Percentiles rank a stretch among this genome's conserved stretches.
Conservation (phyloP, 441 rosid species). For the Raphanus hybrid region DNA sequence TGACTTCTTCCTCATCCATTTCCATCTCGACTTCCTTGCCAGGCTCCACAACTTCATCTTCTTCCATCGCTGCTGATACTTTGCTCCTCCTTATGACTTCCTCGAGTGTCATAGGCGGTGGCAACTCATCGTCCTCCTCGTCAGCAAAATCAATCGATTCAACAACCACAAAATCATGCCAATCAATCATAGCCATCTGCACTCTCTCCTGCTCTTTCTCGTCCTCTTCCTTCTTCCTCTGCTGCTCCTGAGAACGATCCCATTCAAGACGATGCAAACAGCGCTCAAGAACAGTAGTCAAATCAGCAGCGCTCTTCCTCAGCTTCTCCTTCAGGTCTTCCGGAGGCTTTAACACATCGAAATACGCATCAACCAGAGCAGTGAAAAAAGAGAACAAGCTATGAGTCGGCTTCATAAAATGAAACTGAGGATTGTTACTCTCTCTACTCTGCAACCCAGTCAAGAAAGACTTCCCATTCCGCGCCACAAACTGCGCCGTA, state of each 20-base stretch:
- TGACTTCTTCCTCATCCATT: slow-evolving; percentile 98
- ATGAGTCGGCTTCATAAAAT: slow-evolving; percentile 93
- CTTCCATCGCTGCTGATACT: slow-evolving; percentile 66
- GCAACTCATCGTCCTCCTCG: slow-evolving; percentile 94
- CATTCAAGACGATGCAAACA: slow-evolving; percentile 95
- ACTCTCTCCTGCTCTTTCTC: slow-evolving; percentile 95
- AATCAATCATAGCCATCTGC: slow-evolving; percentile 98
- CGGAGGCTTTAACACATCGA: slow-evolving; percentile 89
- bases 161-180: slow-evolving; percentile 99
- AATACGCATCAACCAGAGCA: slow-evolving; percentile 89
- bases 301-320: slow-evolving; percentile 62
- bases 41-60: slow-evolving; percentile 84
- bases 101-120: slow-evolving; percentile 91
- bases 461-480: slow-evolving; percentile 88
- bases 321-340: slow-evolving; percentile 81
- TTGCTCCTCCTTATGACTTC: slow-evolving; percentile 94
- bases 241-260: slow-evolving; percentile 95
- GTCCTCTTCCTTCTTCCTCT: slow-evolving; percentile 93
- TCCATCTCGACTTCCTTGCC: slow-evolving; percentile 98
- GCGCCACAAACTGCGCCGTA: slow-evolving; percentile 95
- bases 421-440: slow-evolving; percentile 85
- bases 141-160: slow-evolving; percentile 93
- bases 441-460: slow-evolving; percentile 85
- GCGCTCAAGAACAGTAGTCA: slow-evolving; percentile 87
- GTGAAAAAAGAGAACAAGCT: slow-evolving; percentile 95